Percentiles rank a stretch among this genome's conserved stretches.
These are phyloP conservation scores for Gaultheria prostrata DNA, from an alignment of 148 eudicot species.

Conservation along the genomic window DNA sequence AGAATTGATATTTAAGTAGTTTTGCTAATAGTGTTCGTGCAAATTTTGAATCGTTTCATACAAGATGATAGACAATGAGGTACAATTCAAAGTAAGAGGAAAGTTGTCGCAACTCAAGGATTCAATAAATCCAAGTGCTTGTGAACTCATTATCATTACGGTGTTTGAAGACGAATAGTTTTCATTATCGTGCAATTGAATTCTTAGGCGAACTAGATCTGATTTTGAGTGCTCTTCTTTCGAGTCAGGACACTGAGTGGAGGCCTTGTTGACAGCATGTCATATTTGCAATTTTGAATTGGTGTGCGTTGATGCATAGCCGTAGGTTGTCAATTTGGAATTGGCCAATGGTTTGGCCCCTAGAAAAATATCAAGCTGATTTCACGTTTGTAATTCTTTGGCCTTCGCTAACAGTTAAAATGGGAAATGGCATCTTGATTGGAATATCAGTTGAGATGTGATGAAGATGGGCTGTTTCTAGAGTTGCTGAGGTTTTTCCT, in stretches of 20 bases:
- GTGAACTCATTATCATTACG: background rate
- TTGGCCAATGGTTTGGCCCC: background rate
- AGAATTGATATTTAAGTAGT: background rate
- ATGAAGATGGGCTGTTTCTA: background rate
- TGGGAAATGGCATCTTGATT: background rate
- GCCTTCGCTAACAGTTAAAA: background rate
- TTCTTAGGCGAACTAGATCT: background rate
- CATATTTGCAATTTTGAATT: background rate
- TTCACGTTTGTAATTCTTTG: background rate
- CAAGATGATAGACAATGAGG: background rate
- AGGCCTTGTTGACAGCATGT: background rate
- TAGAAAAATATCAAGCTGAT: background rate
- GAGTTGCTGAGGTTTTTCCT: background rate
- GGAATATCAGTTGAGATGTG: background rate
- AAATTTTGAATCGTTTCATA: background rate
- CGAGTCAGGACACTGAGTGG: background rate
- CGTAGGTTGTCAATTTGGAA: background rate
- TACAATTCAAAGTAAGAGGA: background rate
- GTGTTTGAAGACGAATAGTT: background rate
- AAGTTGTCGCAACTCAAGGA: background rate
- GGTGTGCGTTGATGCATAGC: background rate
- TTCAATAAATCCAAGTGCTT: background rate
- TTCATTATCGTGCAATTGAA: background rate
- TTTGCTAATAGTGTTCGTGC: background rate
- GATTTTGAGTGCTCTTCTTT: background rate